Evolutionary conservation across 768 basidiomycete species (phyloP), one percentile per base, ranked within the genome.

Genomic region (Clitopilus passeckerianus): DNA sequence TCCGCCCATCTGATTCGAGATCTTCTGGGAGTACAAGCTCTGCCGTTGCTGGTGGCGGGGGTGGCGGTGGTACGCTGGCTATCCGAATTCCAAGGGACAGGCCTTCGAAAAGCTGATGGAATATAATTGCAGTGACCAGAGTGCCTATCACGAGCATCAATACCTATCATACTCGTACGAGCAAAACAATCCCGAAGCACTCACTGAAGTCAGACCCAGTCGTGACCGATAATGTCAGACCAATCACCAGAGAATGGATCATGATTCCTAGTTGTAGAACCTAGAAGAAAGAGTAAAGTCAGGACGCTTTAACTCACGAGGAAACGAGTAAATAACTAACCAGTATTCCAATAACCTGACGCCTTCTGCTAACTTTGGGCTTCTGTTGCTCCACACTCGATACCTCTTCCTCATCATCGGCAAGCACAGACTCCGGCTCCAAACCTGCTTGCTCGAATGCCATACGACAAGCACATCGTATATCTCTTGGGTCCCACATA

Each of bases 51-150:
- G 53, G 15, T 10, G 53, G 55, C 20, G 16, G 41, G 18, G 35
- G 60, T n/a, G 64, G 60, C 20, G 83, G 74, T 0, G 89, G 86
- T 14, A 93, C 76, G 1, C 82, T 77, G 1, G 91, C 84, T 67
- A 91, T 90, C 15, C 91, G 83, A 56, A 93, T 89, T 1, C 91
- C 91, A 23, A 93, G 79, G 0, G 91, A 91, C 9, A 93, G 78
- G 0, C 91, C 91, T 66, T 93, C 91, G 64, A 93, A 93, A 9
- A 92, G 75, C 65, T 93, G 91, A 67, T 93, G 92, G 70, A 93
- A 93, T 23, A 84, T 74, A 33, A 93, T 84, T 1, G 90, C 90
- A 4, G 86, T 82, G 12, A 89, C 80, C 1, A 93, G 80, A 0
- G 89, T 86, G 1, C 87, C 90, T 91, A 35, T 1, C 0, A 9